Percentiles rank a stretch among this genome's conserved stretches.
Conservation (phyloP, 2,329 filamentous ascomycete genomes). For the Chaetomium sp. region DNA sequence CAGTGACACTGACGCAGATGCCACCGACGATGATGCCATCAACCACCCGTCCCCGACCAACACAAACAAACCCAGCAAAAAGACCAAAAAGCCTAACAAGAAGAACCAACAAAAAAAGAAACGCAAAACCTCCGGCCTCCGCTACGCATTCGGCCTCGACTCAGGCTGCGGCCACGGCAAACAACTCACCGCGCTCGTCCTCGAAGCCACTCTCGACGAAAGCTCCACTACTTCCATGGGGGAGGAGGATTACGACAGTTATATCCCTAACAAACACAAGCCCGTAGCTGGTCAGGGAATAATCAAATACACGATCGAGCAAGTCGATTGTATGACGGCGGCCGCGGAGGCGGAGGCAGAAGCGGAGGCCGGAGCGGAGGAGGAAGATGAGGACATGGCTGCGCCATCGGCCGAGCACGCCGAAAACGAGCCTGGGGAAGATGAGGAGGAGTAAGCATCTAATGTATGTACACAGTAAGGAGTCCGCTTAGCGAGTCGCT, state of each 20-base stretch:
- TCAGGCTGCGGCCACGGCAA: constrained; percentile 73
- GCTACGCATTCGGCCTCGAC: constrained; percentile 78
- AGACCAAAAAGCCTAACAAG: neutral
- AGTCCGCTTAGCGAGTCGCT: no score
- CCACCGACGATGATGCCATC: neutral
- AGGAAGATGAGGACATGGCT: neutral
- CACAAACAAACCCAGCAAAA: neutral
- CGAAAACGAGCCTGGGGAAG: no score
- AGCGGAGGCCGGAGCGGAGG: neutral
- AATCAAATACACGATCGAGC: constrained; percentile 32
- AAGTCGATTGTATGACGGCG: constrained; percentile 34
- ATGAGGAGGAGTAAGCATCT: no score
- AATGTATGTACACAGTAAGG: no score
- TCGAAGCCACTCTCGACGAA: constrained; percentile 44
- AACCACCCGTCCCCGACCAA: neutral
- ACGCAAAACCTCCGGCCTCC: constrained; percentile 24
- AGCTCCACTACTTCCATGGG: no score
- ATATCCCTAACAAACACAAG: neutral
- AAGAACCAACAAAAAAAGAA: constrained; percentile 6
- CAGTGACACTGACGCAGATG: neutral
- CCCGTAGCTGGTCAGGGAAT: constrained; percentile 19
- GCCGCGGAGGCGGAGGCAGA: neutral
- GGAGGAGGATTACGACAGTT: no score
- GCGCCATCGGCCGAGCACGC: no score
- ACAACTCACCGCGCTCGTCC: constrained; percentile 67